Conservation (phyloP, 2,329 filamentous ascomycete genomes). For the Epichloe festucae region DNA sequence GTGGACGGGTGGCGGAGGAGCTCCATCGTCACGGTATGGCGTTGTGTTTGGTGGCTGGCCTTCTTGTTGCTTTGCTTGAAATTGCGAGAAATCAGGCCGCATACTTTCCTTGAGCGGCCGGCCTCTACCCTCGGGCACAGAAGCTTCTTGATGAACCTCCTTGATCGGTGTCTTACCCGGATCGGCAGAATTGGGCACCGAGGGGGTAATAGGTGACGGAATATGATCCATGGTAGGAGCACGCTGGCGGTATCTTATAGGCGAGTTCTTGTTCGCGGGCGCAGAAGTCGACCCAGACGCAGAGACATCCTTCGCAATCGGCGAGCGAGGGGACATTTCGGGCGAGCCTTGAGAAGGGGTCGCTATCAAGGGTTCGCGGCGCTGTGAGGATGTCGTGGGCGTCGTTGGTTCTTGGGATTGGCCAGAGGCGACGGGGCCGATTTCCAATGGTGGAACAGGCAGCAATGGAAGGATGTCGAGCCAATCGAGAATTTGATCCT, state of each 20-base stretch:
- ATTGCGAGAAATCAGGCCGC: constrained; percentile 23
- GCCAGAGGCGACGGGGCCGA: constrained; percentile 17
- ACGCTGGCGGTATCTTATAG: constrained; percentile 15
- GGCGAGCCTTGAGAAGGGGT: constrained; percentile 10
- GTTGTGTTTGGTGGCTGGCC: constrained; percentile 16
- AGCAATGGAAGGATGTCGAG: constrained; percentile 56
- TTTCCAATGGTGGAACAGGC: constrained; percentile 34
- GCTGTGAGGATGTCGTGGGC: constrained; percentile 16
- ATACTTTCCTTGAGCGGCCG: constrained; percentile 24
- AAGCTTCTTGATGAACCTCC: constrained; percentile 14
- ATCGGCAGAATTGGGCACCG: background rate
- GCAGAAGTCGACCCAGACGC: background rate
- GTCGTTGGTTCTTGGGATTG: constrained; percentile 12
- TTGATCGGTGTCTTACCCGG: constrained; percentile 9
- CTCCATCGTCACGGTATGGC: constrained; percentile 37
- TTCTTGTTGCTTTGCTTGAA: constrained; percentile 15
- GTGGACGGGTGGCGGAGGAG: constrained; percentile 42
- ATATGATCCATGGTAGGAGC: background rate
- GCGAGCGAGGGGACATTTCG: constrained; percentile 12
- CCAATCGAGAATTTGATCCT: constrained; percentile 75
- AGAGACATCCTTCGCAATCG: constrained; percentile 8
- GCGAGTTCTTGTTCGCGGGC: constrained; percentile 14
- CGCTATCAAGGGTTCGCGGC: constrained; percentile 14
- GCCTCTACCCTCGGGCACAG: constrained; percentile 11
- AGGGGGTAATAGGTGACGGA: background rate